A percentile compares a stretch with the other conserved stretches of the same genome.
Conservation (phyloP, 768 basidiomycete species). For the Mrakia hoshinonis region DNA sequence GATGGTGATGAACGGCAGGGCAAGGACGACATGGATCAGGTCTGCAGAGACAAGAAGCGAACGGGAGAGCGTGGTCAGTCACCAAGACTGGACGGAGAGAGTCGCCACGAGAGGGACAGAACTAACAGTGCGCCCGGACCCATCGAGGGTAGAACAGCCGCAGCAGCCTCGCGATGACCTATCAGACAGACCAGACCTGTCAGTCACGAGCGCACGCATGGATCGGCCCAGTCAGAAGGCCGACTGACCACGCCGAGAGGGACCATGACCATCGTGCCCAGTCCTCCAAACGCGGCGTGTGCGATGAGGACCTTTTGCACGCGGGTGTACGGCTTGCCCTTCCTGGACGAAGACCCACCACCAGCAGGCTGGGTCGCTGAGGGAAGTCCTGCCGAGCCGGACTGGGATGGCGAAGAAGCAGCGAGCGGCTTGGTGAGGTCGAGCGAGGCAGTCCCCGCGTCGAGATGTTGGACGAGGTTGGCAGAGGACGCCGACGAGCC, state of each 20-base stretch:
- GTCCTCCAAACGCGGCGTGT: slow-evolving; percentile 15
- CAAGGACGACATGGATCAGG: slow-evolving; percentile 7
- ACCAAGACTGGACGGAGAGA: too few species aligned
- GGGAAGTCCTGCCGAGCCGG: neutral
- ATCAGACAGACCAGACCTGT: neutral
- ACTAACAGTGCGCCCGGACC: slow-evolving; percentile 12
- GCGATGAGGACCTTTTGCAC: slow-evolving; percentile 6
- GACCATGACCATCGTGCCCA: slow-evolving; percentile 17
- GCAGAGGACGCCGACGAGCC: neutral
- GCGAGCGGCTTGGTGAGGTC: slow-evolving; percentile 6
- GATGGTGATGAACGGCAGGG: slow-evolving; percentile 2
- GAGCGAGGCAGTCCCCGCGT: neutral
- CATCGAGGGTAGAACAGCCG: slow-evolving; percentile 3
- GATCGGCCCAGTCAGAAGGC: neutral
- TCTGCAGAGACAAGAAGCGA: too few species aligned
- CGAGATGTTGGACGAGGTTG: slow-evolving; percentile 1
- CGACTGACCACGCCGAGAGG: slow-evolving; percentile 18
- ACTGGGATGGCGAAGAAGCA: neutral
- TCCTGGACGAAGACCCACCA: neutral
- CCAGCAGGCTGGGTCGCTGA: neutral
- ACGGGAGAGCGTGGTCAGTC: too few species aligned
- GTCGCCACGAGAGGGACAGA: too few species aligned
- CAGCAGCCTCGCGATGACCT: slow-evolving; percentile 9
- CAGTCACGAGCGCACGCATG: neutral
- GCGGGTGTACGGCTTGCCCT: neutral